Evolutionary conservation across 768 basidiomycete species (phyloP), one percentile per base, ranked within the genome.

Genomic region (Russula ochroleuca): DNA sequence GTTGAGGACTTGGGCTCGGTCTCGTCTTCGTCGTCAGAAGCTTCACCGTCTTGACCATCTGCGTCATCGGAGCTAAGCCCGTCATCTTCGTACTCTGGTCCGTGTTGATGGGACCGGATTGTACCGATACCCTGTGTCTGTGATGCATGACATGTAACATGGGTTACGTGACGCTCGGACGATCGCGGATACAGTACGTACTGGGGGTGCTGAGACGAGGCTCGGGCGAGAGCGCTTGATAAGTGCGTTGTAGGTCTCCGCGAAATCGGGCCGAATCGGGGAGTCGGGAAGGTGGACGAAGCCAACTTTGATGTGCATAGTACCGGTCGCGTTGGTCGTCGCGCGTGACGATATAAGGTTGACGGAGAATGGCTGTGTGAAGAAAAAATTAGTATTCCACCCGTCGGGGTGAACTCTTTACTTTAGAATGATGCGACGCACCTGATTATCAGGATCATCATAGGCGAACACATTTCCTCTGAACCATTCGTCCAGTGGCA

Each of bases 101-200:
- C 80, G 5, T 66, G 71, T 21, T 83, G 77, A 71, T 84, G 76
- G 3, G 86, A 87, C 33, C 88, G 87, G 28, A 91, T 76, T 3
- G 93, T 94, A 57, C 92, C 92, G 33, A 94, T 85, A 28, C 92
- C 90, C 74, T 91, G 86, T 11, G 90, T 93, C 92, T 94, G 69
- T 43, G 25, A 25, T 40, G 55, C 2, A 69, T 37, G 33, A 25
- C 40, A 61, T 4, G 38, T 37, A 11, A 14, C 13, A 19, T 58
- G 25, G 28, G 38, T 31, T 23, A 31, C 14, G 38, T 40, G 31
- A 40, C 8, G 40, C 5, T 14, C 8, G 49, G 41, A 43, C 11
- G 41, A 25, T 21, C n/a, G 21, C 3, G 19, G 11, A 21, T 11
- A 3, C 21, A 47, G 35, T 35, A 67, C 68, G 15, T 69, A 91